Base-by-base conservation (phyloP, 768 basidiomycete genomes). In the Boletus speciosus region DNA sequence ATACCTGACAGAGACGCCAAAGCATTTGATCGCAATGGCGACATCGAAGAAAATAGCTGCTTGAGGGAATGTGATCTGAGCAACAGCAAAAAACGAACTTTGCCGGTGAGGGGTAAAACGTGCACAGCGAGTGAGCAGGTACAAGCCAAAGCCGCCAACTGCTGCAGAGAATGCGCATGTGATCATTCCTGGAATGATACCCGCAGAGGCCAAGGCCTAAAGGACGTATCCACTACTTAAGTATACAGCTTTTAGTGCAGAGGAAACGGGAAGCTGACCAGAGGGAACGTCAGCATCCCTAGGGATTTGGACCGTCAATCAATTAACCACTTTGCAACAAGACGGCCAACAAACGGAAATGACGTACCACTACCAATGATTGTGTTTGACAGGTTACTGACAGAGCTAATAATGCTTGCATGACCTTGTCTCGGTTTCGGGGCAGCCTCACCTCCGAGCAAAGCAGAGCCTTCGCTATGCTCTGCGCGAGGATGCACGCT, bases 1-100 rank as follows among this genome's bases (percentile, higher is more conserved):
- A 43, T 72, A 93, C 82, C 92, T 93, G 62, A 95, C 86, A 34
- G 91, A 93, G 4, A 98, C 96, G 19, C 96, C 96, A 66, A 97
- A 97, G 70, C 96, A 98, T 68, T 98, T 98, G 68, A 85, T 87
- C 10, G 93, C 93, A 61, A 98, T 93, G 12, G 95, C 96, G 4
- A 85, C 85, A 69, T 98, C 96, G 63, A 98, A 96, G 69, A 92
- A 90, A 37, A 92, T 75, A 1, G 88, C 89, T 0, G 88, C 90
- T 41, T 79, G 83, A 3, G 96, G 96, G 69, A 93, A 97, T 0
- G 96, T 96, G 59, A 98, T 73, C 66, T 88, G 81, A 1, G 90
- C 80, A 19, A 95, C 74, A 14, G 87, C 84, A 60, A 92, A 92
- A 71, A 94, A 96, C 7, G 90, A 93, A 16, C 92, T 76, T 12